Conservation (phyloP, 225 moss, liverwort and hornwort genomes). For the Sphagnum contortum region DNA sequence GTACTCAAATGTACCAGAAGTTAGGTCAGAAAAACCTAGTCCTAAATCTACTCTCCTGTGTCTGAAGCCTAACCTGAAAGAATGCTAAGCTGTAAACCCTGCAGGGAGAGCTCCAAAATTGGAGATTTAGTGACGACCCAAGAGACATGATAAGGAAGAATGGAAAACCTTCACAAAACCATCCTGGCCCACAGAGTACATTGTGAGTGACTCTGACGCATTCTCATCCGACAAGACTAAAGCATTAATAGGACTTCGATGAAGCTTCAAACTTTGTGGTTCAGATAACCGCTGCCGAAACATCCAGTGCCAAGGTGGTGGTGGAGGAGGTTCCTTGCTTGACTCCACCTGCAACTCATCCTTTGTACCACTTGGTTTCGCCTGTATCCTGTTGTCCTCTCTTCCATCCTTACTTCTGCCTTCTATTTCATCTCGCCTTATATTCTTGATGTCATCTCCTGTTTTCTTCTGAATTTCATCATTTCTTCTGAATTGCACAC, state of each 20-base stretch:
- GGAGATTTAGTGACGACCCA: neutral
- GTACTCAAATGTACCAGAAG: too few species aligned
- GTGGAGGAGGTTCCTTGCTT: constrained; percentile 13
- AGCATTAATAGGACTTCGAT: constrained; percentile 80
- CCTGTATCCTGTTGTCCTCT: too few species aligned
- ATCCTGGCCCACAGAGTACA: constrained; percentile 86
- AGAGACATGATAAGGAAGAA: neutral
- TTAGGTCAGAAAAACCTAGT: too few species aligned
- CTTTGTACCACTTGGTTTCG: too few species aligned
- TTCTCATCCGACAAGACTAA: constrained; percentile 79
- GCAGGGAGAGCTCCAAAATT: too few species aligned
- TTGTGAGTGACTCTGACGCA: constrained; percentile 82
- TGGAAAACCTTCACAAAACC: constrained; percentile 72
- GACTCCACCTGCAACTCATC: constrained; percentile 12
- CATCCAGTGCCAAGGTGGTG: constrained; percentile 66
- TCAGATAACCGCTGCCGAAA: constrained; percentile 76
- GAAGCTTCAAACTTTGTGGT: constrained; percentile 69
- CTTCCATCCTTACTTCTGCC: too few species aligned
- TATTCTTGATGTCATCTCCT: too few species aligned
- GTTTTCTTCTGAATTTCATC: neutral
- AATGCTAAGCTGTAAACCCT: too few species aligned
- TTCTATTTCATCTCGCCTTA: too few species aligned
- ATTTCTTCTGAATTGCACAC: constrained; percentile 9
- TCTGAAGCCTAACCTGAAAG: too few species aligned
- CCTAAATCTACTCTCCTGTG: too few species aligned